These are phyloP conservation scores for Ramichloridium luteum DNA, from an alignment of 2,329 filamentous ascomycete species.

Conservation along the genomic window DNA sequence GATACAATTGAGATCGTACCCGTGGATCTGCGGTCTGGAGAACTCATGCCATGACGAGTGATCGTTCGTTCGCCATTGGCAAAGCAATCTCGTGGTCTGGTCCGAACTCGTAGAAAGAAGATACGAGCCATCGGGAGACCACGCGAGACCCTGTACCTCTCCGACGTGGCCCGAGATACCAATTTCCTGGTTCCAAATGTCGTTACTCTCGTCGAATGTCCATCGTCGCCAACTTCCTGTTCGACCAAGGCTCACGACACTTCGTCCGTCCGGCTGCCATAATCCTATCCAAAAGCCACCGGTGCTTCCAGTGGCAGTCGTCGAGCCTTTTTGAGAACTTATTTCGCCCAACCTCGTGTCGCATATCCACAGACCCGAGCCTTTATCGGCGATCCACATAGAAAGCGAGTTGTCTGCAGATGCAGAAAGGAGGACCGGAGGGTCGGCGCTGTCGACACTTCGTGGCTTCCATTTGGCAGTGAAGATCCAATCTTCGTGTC, in stretches of 20 bases:
- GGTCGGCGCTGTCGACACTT: constrained; percentile 28
- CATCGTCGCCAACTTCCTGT: constrained; percentile 91
- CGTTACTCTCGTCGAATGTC: constrained; percentile 48
- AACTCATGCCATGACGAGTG: constrained; percentile 80
- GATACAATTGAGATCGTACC: constrained; percentile 94
- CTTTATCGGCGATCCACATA: constrained; percentile 77
- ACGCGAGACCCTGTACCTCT: constrained; percentile 69
- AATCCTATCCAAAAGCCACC: constrained; percentile 94
- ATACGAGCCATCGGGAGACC: constrained; percentile 72
- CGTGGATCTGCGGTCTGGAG: constrained; percentile 89
- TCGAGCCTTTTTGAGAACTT: constrained; percentile 86
- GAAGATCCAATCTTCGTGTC: constrained; percentile 98
- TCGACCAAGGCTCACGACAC: constrained; percentile 70
- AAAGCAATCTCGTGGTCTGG: constrained; percentile 82
- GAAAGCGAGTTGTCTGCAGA: constrained; percentile 92
- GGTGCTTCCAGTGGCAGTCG: constrained; percentile 87
- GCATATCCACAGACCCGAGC: constrained; percentile 85
- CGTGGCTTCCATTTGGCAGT: constrained; percentile 61
- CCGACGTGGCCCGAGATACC: constrained; percentile 76
- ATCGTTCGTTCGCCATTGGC: constrained; percentile 53
- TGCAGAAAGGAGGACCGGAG: constrained; percentile 55
- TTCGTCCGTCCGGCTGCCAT: constrained; percentile 68
- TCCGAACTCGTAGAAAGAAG: constrained; percentile 81
- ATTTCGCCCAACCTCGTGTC: constrained; percentile 80
- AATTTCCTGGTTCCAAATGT: constrained; percentile 64